A percentile compares a stretch with the other conserved stretches of the same genome.
These are phyloP conservation scores for Medakamo hakoo DNA, from an alignment of 139 green algal species.

Conservation along the genomic window DNA sequence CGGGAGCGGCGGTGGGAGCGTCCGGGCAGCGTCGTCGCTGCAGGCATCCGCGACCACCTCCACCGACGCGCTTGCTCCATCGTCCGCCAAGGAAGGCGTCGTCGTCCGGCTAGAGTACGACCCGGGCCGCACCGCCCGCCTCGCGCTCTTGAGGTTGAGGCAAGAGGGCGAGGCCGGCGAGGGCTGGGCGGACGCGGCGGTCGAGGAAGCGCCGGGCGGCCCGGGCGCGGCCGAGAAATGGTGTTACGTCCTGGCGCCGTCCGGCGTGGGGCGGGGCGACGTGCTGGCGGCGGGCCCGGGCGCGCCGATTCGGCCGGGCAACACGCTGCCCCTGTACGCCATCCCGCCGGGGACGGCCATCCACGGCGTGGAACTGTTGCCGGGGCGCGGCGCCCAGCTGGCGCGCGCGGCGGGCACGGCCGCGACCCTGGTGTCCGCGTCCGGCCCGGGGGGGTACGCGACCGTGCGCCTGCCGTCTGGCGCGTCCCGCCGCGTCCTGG, in stretches of 20 bases:
- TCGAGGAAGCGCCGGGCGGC: not conserved
- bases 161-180: slow-evolving; percentile 17
- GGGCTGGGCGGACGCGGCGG: not conserved
- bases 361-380: slow-evolving; percentile 77
- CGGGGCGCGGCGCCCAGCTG: slow-evolving; percentile 58
- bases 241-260: slow-evolving; percentile 65
- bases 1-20: not conserved
- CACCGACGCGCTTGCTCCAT: no score
- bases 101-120: slow-evolving; percentile 87
- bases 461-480: slow-evolving; percentile 66
- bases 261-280: slow-evolving; percentile 40
- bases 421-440: slow-evolving; percentile 31
- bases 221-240: slow-evolving; percentile 8
- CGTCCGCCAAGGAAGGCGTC: no score
- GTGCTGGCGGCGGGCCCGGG: slow-evolving; percentile 30
- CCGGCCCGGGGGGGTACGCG: slow-evolving; percentile 41
- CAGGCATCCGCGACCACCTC: no score
- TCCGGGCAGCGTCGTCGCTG: slow-evolving; percentile 4
- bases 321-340: slow-evolving; percentile 45
- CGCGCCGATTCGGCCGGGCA: slow-evolving; percentile 45
- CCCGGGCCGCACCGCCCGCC: slow-evolving; percentile 70
- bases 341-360: slow-evolving; percentile 50
- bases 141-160: slow-evolving; percentile 71
- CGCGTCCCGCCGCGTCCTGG: slow-evolving; percentile 57
- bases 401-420: slow-evolving; percentile 50